A percentile compares a stretch with the other conserved stretches of the same genome.
These are phyloP conservation scores for Butyriboletus appendiculatus DNA, from an alignment of 1,284 basidiomycete species.

Conservation along the genomic window DNA sequence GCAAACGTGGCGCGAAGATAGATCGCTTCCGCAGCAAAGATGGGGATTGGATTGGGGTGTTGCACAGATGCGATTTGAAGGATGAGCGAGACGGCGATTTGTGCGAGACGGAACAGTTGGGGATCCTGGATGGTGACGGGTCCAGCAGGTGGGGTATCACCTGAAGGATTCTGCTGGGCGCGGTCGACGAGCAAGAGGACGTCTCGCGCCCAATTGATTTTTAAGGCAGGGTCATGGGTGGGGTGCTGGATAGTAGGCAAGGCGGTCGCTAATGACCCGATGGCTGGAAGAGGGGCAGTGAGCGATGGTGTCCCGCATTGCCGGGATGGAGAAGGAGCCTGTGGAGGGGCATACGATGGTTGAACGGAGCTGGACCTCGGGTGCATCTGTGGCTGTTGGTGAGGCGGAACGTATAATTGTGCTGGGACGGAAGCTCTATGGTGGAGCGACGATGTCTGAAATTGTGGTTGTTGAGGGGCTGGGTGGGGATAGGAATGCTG, in stretches of 20 bases:
- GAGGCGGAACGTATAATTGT: conserved; percentile 14
- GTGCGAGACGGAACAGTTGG: conserved; percentile 59
- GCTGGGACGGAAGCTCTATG: conserved; percentile 24
- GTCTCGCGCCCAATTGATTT: conserved; percentile 77
- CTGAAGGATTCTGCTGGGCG: conserved; percentile 42
- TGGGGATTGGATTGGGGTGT: conserved; percentile 39
- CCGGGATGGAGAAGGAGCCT: conserved; percentile 29
- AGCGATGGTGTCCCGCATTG: conserved; percentile 47
- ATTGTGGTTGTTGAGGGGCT: conserved; percentile 18
- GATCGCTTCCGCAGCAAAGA: conserved; percentile 69
- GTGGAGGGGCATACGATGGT: conserved; percentile 29
- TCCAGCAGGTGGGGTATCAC: conserved; percentile 47
- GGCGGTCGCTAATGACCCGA: conserved; percentile 52
- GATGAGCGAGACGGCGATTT: conserved; percentile 65
- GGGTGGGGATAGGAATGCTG: conserved; percentile 18
- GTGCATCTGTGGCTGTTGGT: conserved; percentile 22
- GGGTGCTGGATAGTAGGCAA: conserved; percentile 50
- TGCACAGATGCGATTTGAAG: conserved; percentile 50
- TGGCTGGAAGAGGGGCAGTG: conserved; percentile 64
- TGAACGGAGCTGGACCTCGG: conserved; percentile 19
- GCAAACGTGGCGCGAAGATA: conserved; percentile 74
- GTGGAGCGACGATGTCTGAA: conserved; percentile 22
- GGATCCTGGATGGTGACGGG: conserved; percentile 63
- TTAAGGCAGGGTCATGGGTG: conserved; percentile 54
- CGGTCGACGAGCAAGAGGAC: conserved; percentile 80